These are phyloP conservation scores for Apophysomyces variabilis DNA, from an alignment of 371 early-diverging fungal species.

Conservation along the genomic window DNA sequence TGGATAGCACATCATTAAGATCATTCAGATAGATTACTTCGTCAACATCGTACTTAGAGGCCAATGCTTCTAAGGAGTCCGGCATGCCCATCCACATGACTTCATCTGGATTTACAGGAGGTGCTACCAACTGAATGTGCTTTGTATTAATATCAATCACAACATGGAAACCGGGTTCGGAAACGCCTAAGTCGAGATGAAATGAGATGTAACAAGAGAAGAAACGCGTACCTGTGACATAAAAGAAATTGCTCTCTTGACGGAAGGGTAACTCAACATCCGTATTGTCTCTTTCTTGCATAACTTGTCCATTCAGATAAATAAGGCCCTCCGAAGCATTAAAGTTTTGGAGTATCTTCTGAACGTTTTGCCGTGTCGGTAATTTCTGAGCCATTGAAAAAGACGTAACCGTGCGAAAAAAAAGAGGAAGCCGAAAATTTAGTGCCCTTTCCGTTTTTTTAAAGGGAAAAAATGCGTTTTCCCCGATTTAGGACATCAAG, in stretches of 20 bases:
- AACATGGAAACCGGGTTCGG: slow-evolving; percentile 78
- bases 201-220: not conserved
- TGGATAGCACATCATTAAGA: slow-evolving; percentile 25
- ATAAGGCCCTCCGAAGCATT: slow-evolving; percentile 63
- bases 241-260: slow-evolving; percentile 87
- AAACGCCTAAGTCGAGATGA: slow-evolving; percentile 50
- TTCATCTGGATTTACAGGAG: slow-evolving; percentile 71
- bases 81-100: slow-evolving; percentile 88
- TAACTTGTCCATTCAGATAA: slow-evolving; percentile 70
- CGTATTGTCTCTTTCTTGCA: slow-evolving; percentile 72
- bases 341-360: slow-evolving; percentile 65
- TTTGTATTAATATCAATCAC: slow-evolving; percentile 69
- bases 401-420: slow-evolving; percentile 12
- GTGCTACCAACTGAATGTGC: slow-evolving; percentile 69
- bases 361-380: slow-evolving; percentile 68
- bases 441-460: not conserved
- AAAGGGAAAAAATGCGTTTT: not conserved
- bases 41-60: slow-evolving; percentile 66
- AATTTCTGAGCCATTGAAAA: slow-evolving; percentile 34
- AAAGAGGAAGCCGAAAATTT: not conserved
- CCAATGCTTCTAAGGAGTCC: slow-evolving; percentile 52
- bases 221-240: slow-evolving; percentile 54
- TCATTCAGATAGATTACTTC: slow-evolving; percentile 56
- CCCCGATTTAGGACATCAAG: no score
- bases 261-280: slow-evolving; percentile 80